Evolutionary conservation across 768 basidiomycete species (phyloP), one percentile per base, ranked within the genome.

Genomic region (Strobilomyces dryophilus): DNA sequence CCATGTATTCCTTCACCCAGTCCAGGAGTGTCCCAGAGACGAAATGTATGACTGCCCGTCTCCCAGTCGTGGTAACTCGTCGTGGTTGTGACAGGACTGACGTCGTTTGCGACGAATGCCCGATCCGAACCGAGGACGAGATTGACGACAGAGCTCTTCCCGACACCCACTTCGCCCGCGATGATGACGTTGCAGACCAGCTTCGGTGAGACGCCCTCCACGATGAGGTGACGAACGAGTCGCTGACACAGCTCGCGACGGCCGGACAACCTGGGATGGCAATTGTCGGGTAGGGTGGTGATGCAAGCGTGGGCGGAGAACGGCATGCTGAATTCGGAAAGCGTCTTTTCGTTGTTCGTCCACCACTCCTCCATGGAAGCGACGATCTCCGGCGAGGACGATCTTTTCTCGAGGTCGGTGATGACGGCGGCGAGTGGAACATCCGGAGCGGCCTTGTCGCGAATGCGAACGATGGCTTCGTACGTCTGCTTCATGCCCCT

Each of bases 311-410:
- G 62, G 9, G 44, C 70, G 7, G 62, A 55, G 26, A 74, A 74
- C 10, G 27, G 4, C 62, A 77, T 77, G n/a, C 54, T 56, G 48
- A 64, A 59, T 5, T 53, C 42, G 24, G 47, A 50, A 49, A 76
- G 73, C 0, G 32, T 18, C 8, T 26, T 14, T 24, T 62, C 42
- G 43, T 76, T 76, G 52, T 54, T 52, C 26, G 45, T 49, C 75
- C 74, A 76, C 76, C 76, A 77, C 27, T 64, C 59, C 0, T 69
- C 68, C 65, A 73, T 72, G 20, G 67, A 66, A 2, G 51, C 29
- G 7, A 61, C 46, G 49, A 64, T 53, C 20, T 61, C 51, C 11
- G 59, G 41, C 2, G 17, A 15, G 26, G 51, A 26, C 8, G 62
- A 64, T 31, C 55, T 50, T 35, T 70, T 68, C 54, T 71, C 71